phyloP scores from a whole-genome alignment of 108 stramenopile species.

The Cyclotella sp. region DNA sequence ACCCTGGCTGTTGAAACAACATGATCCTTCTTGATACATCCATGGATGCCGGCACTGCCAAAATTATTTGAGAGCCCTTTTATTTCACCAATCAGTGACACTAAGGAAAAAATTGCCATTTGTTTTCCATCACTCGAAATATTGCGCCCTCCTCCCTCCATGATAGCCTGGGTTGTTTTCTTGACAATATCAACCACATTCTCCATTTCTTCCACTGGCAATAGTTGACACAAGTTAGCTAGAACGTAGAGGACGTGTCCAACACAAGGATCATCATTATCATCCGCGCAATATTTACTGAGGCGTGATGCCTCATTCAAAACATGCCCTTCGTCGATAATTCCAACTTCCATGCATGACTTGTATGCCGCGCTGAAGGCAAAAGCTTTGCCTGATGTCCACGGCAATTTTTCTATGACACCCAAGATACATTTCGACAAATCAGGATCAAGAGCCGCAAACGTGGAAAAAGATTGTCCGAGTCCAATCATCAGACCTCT shows the following conservation, averaged over 20 bases:
- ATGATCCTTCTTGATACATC: slow-evolving; percentile 27
- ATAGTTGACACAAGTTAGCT: slow-evolving; percentile 27
- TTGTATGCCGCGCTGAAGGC: slow-evolving; percentile 50
- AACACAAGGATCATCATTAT: slow-evolving; percentile 7
- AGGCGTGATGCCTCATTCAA: slow-evolving; percentile 13
- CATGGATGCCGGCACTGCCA: slow-evolving; percentile 15
- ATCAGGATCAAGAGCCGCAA: slow-evolving; percentile 49
- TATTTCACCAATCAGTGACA: slow-evolving; percentile 33
- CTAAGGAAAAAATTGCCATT: slow-evolving; percentile 23
- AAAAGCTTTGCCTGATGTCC: slow-evolving; percentile 74
- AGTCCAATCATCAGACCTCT: slow-evolving; percentile 58
- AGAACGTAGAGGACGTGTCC: slow-evolving; percentile 31
- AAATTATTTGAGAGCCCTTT: slow-evolving; percentile 23
- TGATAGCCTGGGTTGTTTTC: slow-evolving; percentile 16
- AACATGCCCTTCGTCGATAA: slow-evolving; percentile 45
- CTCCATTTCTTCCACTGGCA: slow-evolving; percentile 18
- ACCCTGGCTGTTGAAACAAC: slow-evolving; percentile 5
- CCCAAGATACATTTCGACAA: slow-evolving; percentile 48
- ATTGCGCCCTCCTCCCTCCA: neutral
- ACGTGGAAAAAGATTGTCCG: slow-evolving; percentile 49
- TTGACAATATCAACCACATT: slow-evolving; percentile 21
- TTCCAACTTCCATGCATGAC: slow-evolving; percentile 28
- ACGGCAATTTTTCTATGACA: slow-evolving; percentile 62
- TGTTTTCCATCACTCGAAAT: slow-evolving; percentile 30
- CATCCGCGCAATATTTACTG: slow-evolving; percentile 1